A percentile compares a stretch with the other conserved stretches of the same genome.
These are phyloP conservation scores for Cladosporium sp. DNA, from an alignment of 2,329 filamentous ascomycete genomes.

Conservation along the genomic window DNA sequence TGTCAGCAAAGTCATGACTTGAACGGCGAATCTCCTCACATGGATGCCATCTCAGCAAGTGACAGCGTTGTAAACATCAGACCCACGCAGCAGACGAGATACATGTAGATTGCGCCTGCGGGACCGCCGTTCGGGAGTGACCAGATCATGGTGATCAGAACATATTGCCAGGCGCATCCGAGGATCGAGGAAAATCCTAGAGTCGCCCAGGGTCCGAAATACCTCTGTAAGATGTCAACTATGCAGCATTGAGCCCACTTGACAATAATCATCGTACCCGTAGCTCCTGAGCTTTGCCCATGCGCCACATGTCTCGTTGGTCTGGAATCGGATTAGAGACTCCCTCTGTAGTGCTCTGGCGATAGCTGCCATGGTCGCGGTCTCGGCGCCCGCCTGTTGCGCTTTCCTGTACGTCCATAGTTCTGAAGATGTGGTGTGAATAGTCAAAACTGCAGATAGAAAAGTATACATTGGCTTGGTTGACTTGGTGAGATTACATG, in stretches of 20 bases:
- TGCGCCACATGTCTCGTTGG: constrained; percentile 13
- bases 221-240: background rate
- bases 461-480: background rate
- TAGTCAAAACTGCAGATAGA: background rate
- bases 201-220: constrained; percentile 3
- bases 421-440: background rate
- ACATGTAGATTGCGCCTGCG: constrained; percentile 1
- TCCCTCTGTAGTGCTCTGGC: background rate
- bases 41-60: background rate
- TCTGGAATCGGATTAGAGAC: constrained; percentile 3
- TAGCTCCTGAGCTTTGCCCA: constrained; percentile 13
- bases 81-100: background rate
- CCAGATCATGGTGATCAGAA: background rate
- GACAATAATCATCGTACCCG: background rate
- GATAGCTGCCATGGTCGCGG: background rate
- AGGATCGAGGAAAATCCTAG: constrained; percentile 7
- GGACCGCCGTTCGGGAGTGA: constrained; percentile 4
- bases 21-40: background rate
- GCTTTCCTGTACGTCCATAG: background rate
- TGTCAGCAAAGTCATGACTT: background rate
- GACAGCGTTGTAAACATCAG: constrained; percentile 10
- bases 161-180: constrained; percentile 1
- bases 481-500: too few relatives aligned
- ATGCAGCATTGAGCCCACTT: background rate
- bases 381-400: background rate